A percentile compares a stretch with the other conserved stretches of the same genome.
Conservation (phyloP, 192 early-diverging fungal species). For the Mortierella antarctica region DNA sequence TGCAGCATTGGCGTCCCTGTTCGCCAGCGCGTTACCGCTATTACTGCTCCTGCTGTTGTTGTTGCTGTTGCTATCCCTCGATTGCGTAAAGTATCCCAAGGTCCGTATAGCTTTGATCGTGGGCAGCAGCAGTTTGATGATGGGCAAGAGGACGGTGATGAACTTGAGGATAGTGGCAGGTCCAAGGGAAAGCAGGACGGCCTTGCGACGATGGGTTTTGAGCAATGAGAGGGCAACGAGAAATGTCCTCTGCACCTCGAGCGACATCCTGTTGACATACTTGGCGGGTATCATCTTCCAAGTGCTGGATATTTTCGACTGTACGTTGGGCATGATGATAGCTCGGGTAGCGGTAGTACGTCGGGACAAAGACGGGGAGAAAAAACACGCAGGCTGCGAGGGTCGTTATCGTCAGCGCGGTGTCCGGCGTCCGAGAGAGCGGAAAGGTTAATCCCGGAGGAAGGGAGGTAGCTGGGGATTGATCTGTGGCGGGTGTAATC, state of each 20-base stretch:
- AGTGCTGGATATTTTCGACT: constrained; percentile 31
- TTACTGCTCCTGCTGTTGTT: constrained; percentile 3
- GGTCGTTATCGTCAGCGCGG: background rate
- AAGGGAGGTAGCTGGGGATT: background rate
- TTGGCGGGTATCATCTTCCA: constrained; percentile 29
- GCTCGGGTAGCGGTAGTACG: background rate
- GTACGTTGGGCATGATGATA: constrained; percentile 25
- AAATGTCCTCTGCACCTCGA: constrained; percentile 39
- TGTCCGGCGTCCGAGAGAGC: background rate
- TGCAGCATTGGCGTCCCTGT: constrained; percentile 20
- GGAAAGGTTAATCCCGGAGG: background rate
- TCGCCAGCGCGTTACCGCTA: constrained; percentile 2
- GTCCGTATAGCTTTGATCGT: constrained; percentile 40
- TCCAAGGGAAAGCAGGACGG: constrained; percentile 38
- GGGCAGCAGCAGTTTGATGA: constrained; percentile 37
- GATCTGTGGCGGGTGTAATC: too few relatives aligned
- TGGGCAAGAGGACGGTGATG: constrained; percentile 41
- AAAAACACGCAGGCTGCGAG: background rate
- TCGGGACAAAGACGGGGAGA: background rate
- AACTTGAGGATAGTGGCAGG: constrained; percentile 51
- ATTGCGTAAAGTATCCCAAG: constrained; percentile 22
- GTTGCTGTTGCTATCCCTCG: constrained; percentile 4
- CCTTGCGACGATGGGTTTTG: constrained; percentile 48
- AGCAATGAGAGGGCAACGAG: constrained; percentile 35
- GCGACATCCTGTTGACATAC: constrained; percentile 22